phyloP scores from a whole-genome alignment of 78 protist species.

The Monocercomonoides exilis region DNA sequence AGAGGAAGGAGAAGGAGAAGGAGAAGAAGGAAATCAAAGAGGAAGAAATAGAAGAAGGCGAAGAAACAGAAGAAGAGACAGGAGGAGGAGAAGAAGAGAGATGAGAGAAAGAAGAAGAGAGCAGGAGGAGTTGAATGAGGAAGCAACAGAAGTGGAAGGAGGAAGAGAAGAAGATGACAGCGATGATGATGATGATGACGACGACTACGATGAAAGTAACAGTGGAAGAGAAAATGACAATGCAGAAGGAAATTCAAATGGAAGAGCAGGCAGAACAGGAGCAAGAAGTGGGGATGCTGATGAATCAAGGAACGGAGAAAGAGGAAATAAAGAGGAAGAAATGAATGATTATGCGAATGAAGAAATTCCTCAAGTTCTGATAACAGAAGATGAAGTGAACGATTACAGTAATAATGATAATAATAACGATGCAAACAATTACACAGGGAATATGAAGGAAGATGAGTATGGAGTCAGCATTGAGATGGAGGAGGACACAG shows the following conservation, averaged over 20 bases:
- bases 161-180: background rate
- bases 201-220: background rate
- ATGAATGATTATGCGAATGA: background rate
- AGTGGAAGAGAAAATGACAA: background rate
- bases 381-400: background rate
- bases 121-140: too few species aligned
- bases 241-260: background rate
- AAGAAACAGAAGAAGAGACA: too few species aligned
- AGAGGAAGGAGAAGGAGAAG: too few species aligned
- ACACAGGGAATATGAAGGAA: background rate
- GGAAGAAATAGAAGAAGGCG: too few species aligned
- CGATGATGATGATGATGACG: too few species aligned
- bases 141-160: background rate
- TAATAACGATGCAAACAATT: conserved; percentile 6
- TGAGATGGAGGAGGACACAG: too few species aligned
- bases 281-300: background rate
- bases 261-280: background rate
- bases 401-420: conserved; percentile 8
- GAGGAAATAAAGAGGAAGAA: background rate
- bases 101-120: too few species aligned
- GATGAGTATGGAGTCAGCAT: background rate
- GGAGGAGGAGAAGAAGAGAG: too few species aligned
- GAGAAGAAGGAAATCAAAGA: too few species aligned
- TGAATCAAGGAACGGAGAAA: background rate
- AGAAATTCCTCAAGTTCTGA: background rate